Conservation (phyloP, 768 basidiomycete genomes). For the Baorangia bicolor region DNA sequence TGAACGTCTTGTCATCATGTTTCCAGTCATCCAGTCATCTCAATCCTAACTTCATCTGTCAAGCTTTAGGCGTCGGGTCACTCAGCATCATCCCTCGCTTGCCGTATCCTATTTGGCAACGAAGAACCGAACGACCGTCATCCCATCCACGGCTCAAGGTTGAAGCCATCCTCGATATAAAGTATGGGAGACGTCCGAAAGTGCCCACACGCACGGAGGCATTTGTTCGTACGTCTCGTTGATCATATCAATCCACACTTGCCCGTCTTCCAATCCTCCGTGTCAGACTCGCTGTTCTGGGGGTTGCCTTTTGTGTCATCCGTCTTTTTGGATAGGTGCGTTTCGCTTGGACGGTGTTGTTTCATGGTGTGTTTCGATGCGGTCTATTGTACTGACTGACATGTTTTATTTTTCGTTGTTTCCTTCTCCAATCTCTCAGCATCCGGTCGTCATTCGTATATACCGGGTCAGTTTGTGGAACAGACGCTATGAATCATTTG, state of each 20-base stretch:
- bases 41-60: too few species aligned
- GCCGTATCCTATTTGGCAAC: not conserved
- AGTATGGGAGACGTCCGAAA: not conserved
- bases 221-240: not conserved
- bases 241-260: not conserved
- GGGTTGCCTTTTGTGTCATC: not conserved
- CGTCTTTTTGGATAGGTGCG: not conserved
- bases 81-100: not conserved
- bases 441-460: not conserved
- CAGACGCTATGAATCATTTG: not conserved
- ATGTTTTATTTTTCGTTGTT: not conserved
- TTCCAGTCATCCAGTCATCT: not conserved
- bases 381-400: not conserved
- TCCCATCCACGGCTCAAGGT: constrained; percentile 9
- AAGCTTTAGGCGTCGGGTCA: not conserved
- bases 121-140: not conserved
- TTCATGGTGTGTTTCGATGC: not conserved
- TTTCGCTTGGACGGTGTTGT: not conserved
- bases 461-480: too few species aligned
- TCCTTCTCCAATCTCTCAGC: not conserved
- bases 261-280: not conserved
- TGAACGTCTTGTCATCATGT: not conserved
- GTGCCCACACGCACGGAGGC: not conserved
- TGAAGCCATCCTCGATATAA: constrained; percentile 15
- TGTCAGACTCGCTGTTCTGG: not conserved